Conservation (phyloP, 108 stramenopile species). For the Asterionellopsis glacialis region DNA sequence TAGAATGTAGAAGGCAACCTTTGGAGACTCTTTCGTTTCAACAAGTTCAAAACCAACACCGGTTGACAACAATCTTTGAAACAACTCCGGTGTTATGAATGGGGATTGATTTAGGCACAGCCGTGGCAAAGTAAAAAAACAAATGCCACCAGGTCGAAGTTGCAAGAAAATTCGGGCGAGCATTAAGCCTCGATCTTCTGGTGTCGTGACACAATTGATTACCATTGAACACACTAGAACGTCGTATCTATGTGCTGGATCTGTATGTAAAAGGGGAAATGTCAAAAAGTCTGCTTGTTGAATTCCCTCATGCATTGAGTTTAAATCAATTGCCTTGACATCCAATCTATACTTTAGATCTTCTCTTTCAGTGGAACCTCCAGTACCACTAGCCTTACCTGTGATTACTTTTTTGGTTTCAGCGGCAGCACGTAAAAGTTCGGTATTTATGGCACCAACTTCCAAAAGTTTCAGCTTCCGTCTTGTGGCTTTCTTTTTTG, state of each 20-base stretch:
- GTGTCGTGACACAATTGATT: slow-evolving; percentile 86
- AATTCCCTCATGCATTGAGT: slow-evolving; percentile 66
- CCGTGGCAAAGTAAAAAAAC: slow-evolving; percentile 77
- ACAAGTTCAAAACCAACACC: slow-evolving; percentile 69
- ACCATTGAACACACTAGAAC: slow-evolving; percentile 92
- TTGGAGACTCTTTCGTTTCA: slow-evolving; percentile 64
- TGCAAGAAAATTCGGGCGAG: slow-evolving; percentile 61
- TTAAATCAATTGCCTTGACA: slow-evolving; percentile 84
- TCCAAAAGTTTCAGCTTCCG: slow-evolving; percentile 72
- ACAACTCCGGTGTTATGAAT: slow-evolving; percentile 45
- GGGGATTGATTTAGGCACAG: slow-evolving; percentile 72
- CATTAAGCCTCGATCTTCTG: slow-evolving; percentile 80
- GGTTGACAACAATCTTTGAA: slow-evolving; percentile 49
- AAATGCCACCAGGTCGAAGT: slow-evolving; percentile 66
- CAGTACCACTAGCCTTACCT: not conserved
- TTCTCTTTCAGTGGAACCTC: not conserved
- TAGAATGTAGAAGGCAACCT: slow-evolving; percentile 75
- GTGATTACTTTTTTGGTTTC: slow-evolving; percentile 2
- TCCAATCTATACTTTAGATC: slow-evolving; percentile 44
- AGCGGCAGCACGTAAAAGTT: slow-evolving; percentile 78
- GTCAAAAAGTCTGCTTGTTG: slow-evolving; percentile 86
- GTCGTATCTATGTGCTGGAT: slow-evolving; percentile 33
- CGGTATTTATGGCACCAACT: slow-evolving; percentile 93
- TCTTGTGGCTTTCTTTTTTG: slow-evolving; percentile 23
- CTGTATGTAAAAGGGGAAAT: slow-evolving; percentile 12